A percentile compares a stretch with the other conserved stretches of the same genome.
phyloP scores from a whole-genome alignment of 2,329 filamentous ascomycete genomes.

The Colletotrichum chlorophyti region DNA sequence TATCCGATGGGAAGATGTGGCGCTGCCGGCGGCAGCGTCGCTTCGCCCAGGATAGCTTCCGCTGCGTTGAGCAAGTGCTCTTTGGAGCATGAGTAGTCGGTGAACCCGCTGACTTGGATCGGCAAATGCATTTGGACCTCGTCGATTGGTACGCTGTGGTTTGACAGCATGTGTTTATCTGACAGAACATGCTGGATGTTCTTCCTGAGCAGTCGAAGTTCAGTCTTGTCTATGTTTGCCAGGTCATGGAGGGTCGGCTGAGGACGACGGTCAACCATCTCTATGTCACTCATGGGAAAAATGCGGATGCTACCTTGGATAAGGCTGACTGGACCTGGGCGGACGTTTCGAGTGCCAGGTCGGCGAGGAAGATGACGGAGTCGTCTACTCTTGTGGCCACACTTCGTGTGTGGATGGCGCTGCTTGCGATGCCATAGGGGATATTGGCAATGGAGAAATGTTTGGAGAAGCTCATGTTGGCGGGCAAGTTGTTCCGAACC shows the following conservation, averaged over 20 bases:
- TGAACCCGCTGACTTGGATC: conserved; percentile 59
- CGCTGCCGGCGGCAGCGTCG: conserved; percentile 50
- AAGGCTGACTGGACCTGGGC: conserved; percentile 1
- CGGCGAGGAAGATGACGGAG: conserved; percentile 57
- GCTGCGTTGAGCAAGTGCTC: conserved; percentile 60
- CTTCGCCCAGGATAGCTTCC: conserved; percentile 45
- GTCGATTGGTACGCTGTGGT: conserved; percentile 24
- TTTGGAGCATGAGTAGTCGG: conserved; percentile 61
- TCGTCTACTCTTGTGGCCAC: conserved; percentile 59
- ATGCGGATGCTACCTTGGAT: background rate
- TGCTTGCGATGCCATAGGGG: conserved; percentile 59
- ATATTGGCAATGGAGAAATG: conserved; percentile 61
- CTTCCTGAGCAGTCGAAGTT: conserved; percentile 46
- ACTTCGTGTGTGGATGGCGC: conserved; percentile 40
- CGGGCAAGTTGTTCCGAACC: background rate
- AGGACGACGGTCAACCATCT: conserved; percentile 37
- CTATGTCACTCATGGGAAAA: conserved; percentile 27
- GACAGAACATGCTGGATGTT: conserved; percentile 44
- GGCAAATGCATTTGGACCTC: conserved; percentile 56
- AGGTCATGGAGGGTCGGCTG: conserved; percentile 54
- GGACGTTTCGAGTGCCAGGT: conserved; percentile 39
- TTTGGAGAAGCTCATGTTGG: conserved; percentile 40
- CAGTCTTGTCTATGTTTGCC: conserved; percentile 48
- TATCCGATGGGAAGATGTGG: conserved; percentile 60
- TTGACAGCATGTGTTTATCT: background rate